Evolutionary conservation across 73 alveolate species (phyloP).

Genomic region (Halteria grandinella): DNA sequence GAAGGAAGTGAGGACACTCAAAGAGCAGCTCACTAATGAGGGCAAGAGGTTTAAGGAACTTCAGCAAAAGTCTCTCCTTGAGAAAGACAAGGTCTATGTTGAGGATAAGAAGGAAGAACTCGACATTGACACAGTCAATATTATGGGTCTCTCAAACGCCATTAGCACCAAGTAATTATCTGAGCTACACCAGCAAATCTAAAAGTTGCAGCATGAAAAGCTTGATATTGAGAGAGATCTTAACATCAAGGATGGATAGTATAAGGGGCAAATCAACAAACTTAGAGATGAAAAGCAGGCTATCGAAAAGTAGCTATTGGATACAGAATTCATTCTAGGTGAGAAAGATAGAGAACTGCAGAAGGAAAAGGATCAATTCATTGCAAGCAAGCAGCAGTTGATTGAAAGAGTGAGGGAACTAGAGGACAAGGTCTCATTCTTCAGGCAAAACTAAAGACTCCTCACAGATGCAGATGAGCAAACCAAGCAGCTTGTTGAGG

Average conservation of each 20-base stretch:
- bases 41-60: slow-evolving; percentile 36
- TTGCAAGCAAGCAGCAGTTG: background rate
- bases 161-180: slow-evolving; percentile 41
- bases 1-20: slow-evolving; percentile 20
- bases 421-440: slow-evolving; percentile 51
- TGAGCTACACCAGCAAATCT: slow-evolving; percentile 36
- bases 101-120: slow-evolving; percentile 57
- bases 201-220: slow-evolving; percentile 28
- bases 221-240: slow-evolving; percentile 34
- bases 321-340: slow-evolving; percentile 38
- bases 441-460: slow-evolving; percentile 53
- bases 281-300: slow-evolving; percentile 51
- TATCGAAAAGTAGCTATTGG: slow-evolving; percentile 42
- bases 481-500: too few species aligned
- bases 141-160: slow-evolving; percentile 50
- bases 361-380: slow-evolving; percentile 41
- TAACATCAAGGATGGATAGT: slow-evolving; percentile 33
- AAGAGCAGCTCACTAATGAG: slow-evolving; percentile 45
- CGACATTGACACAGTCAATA: slow-evolving; percentile 44
- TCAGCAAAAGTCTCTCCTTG: slow-evolving; percentile 36
- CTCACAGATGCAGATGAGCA: slow-evolving; percentile 44
- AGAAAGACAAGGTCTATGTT: slow-evolving; percentile 34
- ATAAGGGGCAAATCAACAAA: slow-evolving; percentile 42
- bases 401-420: slow-evolving; percentile 23
- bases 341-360: slow-evolving; percentile 17